A percentile compares a stretch with the other conserved stretches of the same genome.
phyloP scores from a whole-genome alignment of 768 basidiomycete species.

The Suillus alpinus region DNA sequence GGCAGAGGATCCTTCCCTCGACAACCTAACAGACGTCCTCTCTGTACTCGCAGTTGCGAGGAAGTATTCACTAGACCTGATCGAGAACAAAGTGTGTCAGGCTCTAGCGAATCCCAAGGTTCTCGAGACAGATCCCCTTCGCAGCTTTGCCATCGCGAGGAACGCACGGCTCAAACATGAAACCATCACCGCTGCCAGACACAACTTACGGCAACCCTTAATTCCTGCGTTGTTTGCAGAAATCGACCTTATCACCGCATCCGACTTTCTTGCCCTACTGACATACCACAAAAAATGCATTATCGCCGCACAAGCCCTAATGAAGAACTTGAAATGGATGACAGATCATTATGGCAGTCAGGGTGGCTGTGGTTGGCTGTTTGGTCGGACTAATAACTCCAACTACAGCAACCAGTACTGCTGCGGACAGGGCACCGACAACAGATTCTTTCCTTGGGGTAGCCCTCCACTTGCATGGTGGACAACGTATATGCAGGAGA shows the following conservation, averaged over 20 bases:
- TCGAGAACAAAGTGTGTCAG: constrained; percentile 13
- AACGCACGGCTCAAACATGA: constrained; percentile 20
- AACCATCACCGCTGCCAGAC: constrained; percentile 21
- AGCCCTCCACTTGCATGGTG: constrained; percentile 15
- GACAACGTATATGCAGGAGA: constrained; percentile 20
- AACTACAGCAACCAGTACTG: neutral
- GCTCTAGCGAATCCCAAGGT: constrained; percentile 13
- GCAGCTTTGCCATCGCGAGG: constrained; percentile 26
- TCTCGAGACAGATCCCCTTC: constrained; percentile 18
- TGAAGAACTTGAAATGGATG: constrained; percentile 10
- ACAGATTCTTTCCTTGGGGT: neutral
- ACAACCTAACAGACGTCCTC: constrained; percentile 18
- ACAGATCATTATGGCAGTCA: constrained; percentile 6
- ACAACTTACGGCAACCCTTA: constrained; percentile 21
- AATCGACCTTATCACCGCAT: constrained; percentile 20
- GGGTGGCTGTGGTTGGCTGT: constrained; percentile 14
- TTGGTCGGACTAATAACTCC: neutral
- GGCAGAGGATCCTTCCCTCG: constrained; percentile 17
- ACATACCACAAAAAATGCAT: constrained; percentile 9
- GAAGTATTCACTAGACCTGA: constrained; percentile 22
- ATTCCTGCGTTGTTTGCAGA: constrained; percentile 16
- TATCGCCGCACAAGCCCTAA: neutral
- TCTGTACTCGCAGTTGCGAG: constrained; percentile 17
- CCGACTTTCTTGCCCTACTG: constrained; percentile 14
- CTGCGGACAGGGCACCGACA: neutral